These are phyloP conservation scores for Kwoniella sp. DNA, from an alignment of 768 basidiomycete genomes.

Conservation along the genomic window DNA sequence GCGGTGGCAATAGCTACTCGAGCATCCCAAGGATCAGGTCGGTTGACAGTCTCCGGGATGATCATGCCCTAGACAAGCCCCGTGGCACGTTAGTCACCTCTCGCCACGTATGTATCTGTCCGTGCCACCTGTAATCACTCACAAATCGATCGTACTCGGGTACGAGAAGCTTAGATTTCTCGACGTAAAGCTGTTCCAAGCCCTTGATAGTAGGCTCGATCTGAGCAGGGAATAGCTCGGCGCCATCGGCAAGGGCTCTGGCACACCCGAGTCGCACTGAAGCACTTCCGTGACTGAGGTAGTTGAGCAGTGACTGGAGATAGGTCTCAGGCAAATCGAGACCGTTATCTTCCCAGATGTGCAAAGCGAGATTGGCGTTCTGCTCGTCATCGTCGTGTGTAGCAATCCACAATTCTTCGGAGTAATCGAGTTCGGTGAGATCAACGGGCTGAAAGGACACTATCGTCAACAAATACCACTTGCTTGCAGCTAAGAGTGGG, in stretches of 20 bases:
- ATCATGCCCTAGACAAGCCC: slow-evolving; percentile 76
- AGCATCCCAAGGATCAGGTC: slow-evolving; percentile 83
- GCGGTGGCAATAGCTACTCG: slow-evolving; percentile 73
- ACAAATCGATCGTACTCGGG: slow-evolving; percentile 95
- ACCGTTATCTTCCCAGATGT: slow-evolving; percentile 94
- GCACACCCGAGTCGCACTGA: slow-evolving; percentile 78
- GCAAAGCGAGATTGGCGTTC: slow-evolving; percentile 75
- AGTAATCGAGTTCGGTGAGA: slow-evolving; percentile 91
- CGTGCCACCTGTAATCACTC: slow-evolving; percentile 45
- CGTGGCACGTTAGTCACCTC: neutral
- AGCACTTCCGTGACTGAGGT: slow-evolving; percentile 79
- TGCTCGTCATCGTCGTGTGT: slow-evolving; percentile 88
- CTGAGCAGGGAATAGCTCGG: slow-evolving; percentile 71
- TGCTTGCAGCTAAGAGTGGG: neutral
- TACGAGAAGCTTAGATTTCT: slow-evolving; percentile 83
- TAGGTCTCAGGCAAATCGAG: slow-evolving; percentile 77
- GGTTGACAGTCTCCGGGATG: slow-evolving; percentile 79
- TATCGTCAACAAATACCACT: neutral
- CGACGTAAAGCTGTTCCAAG: slow-evolving; percentile 75
- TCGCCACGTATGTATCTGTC: too few relatives aligned
- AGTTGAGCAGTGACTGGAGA: slow-evolving; percentile 64
- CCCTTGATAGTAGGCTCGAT: slow-evolving; percentile 58
- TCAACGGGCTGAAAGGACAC: slow-evolving; percentile 78
- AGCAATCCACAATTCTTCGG: slow-evolving; percentile 81
- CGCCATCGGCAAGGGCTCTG: slow-evolving; percentile 73